Conservation (phyloP, 2,329 filamentous ascomycete species). For the Fusarium nodosum region DNA sequence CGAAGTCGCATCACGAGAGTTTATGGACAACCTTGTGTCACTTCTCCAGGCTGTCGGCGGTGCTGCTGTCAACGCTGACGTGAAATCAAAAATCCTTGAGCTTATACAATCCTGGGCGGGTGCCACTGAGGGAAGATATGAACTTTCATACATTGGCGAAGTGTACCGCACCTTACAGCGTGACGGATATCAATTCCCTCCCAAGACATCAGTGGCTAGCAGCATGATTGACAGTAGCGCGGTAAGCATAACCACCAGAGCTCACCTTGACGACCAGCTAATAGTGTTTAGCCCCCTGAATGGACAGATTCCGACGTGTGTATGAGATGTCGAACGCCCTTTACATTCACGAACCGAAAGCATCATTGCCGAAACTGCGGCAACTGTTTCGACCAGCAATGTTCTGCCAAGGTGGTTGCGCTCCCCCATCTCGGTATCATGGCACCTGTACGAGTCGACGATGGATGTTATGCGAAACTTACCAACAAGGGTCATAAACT, state of each 20-base stretch:
- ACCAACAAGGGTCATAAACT: slow-evolving; percentile 73
- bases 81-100: slow-evolving; percentile 91
- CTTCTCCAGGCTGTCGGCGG: slow-evolving; percentile 84
- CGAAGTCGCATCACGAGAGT: slow-evolving; percentile 96
- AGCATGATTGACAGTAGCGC: slow-evolving; percentile 98
- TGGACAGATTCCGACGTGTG: slow-evolving; percentile 99
- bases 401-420: slow-evolving; percentile 88
- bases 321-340: slow-evolving; percentile 95
- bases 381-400: slow-evolving; percentile 96
- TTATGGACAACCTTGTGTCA: slow-evolving; percentile 96
- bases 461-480: slow-evolving; percentile 92
- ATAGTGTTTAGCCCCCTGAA: slow-evolving; percentile 79
- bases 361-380: slow-evolving; percentile 99
- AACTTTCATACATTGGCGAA: slow-evolving; percentile 87
- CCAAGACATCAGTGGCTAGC: slow-evolving; percentile 86
- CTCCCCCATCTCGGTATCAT: slow-evolving; percentile 93
- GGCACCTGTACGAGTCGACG: slow-evolving; percentile 92
- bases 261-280: slow-evolving; percentile 6
- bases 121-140: slow-evolving; percentile 86
- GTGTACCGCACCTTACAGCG: slow-evolving; percentile 85
- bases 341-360: slow-evolving; percentile 98
- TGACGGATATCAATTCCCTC: slow-evolving; percentile 92
- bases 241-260: slow-evolving; percentile 67
- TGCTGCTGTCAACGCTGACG: slow-evolving; percentile 83
- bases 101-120: slow-evolving; percentile 94